A percentile compares a stretch with the other conserved stretches of the same genome.
phyloP scores from a whole-genome alignment of 176 grass and related monocot genomes.

The Hordeum vulgare region MorexV3_pseudomolecules_assembly NC_058524.1:627934852-627935351 shows the following conservation, averaged over 20 bases:
- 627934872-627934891: neutral
- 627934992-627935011: neutral
- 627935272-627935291: neutral
- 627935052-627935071: conserved; percentile 4
- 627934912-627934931: neutral
- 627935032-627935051: neutral
- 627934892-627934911: neutral
- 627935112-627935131: neutral
- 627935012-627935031: too few species aligned
- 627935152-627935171: neutral
- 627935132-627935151: neutral
- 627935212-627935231: neutral
- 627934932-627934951: neutral
- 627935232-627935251: neutral
- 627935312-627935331: neutral
- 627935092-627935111: neutral
- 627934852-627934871: neutral
- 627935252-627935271: neutral
- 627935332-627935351: neutral
- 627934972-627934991: neutral
- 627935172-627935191: conserved; percentile 33
- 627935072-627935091: neutral
- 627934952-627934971: neutral
- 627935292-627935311: conserved; percentile 56
- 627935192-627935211: conserved; percentile 6